Evolutionary conservation across 352 stramenopile species (phyloP), one percentile per base, ranked within the genome.

Genomic region (Globisporangium alternatum): DNA sequence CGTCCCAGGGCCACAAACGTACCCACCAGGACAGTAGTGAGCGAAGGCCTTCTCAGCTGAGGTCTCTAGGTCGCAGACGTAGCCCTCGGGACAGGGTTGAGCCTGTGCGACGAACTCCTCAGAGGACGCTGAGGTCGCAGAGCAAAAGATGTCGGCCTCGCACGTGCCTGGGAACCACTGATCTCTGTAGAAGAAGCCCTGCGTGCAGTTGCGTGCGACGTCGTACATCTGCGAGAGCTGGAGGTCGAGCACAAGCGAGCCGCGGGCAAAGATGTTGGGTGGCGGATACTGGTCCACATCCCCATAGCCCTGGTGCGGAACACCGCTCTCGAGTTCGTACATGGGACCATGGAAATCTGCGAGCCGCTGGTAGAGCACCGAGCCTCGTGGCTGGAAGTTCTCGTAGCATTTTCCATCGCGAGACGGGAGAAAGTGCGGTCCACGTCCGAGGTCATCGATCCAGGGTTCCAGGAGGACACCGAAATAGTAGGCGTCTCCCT

Each of bases 161-260:
- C 97, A 99, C 17, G 95, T 98, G 2, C 97, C 97, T 15, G 89
- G 89, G 64, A 98, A 98, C 86, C 95, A 98, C 68, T 96, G 80
- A 28, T 93, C 89, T 28, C 86, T 64, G 47, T 89, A 76, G 37
- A 91, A 91, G 45, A 98, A 97, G 0, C 97, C 96, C 28, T 83
- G 84, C 2, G 95, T 98, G 69, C 97, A 99, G 67, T 99, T 98
- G 45, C 95, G 97, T 4, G 83, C 74, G 3, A 77, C 72, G 56
- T 98, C 86, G 55, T 86, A 98, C 22, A 83, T 76, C 31, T 91
- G 84, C 7, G 90, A 85, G 10, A 96, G 70, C 0, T 83, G 81
- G 0, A 98, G 64, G 57, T 98, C 86, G 35, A 98, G 97, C 44
- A 72, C 85, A 4, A 97, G 70, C 3, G 89, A 95, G 0, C 93